Base-by-base conservation (phyloP, 768 basidiomycete genomes). In the Suillus variegatus region DNA sequence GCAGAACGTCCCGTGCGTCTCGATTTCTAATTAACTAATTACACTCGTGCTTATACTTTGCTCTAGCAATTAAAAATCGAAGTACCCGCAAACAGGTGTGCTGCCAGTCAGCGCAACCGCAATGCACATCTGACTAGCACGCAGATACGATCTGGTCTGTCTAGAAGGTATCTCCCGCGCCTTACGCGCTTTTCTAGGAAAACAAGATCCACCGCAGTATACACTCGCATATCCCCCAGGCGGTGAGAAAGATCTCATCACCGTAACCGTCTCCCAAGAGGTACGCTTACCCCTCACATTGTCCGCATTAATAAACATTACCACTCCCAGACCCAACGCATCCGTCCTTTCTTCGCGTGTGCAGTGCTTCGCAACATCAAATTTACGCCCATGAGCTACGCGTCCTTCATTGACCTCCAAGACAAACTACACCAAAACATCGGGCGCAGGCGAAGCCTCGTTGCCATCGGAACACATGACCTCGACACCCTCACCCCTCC, bases 341-440 rank as follows among this genome's bases (percentile, higher is more conserved):
- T 99, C 69, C 88, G 97, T 69, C 96, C 96, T 0, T 90, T 88
- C 79, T 95, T 98, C 72, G 95, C 94, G 6, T 91, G 91, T 64
- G 96, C 95, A 12, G 82, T 99, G 64, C 84, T 99, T 56, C 92
- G 97, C 68, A 92, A 96, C 72, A 79, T 98, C 73, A 88, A 87
- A 70, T 96, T 99, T 81, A 94, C 93, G 36, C 88, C 88, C 51
- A 84, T 85, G 61, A 95, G 93, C 46, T 99, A 99, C 75, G 92
- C 91, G 32, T 95, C 94, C 67, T 99, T 99, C 86, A 97, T 99
- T 71, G 97, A 99, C 74, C 81, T 99, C n/a, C 97, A 99, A 80
- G 97, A 99, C 75, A 99, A 99, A 78, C 84, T 99, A 60, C 97
- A 99, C 75, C 92, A 96, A 73, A 99, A 99, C 77, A 86, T 99